A percentile compares a stretch with the other conserved stretches of the same genome.
Evolutionary conservation across 2,329 filamentous ascomycete genomes (phyloP).

Genomic region (Cryphonectria radicalis): DNA sequence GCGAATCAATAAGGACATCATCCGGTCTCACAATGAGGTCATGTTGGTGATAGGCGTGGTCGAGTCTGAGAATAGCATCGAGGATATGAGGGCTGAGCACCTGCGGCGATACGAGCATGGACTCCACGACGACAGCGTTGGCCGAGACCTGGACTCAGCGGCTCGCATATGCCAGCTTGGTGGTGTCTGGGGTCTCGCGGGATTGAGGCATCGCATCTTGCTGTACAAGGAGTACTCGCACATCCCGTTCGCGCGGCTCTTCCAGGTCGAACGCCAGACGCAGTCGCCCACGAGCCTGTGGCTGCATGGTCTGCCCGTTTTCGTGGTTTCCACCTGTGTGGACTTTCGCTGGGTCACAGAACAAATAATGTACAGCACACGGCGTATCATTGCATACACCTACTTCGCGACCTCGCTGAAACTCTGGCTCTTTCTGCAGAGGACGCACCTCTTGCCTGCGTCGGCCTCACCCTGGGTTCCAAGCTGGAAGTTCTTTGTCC

Average conservation of each 20-base stretch:
- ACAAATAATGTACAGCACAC: conserved; percentile 19
- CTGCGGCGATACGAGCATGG: conserved; percentile 46
- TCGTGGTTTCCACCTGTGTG: conserved; percentile 39
- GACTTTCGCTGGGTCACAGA: conserved; percentile 17
- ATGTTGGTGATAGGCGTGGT: conserved; percentile 67
- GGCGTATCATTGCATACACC: conserved; percentile 22
- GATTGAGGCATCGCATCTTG: conserved; percentile 58
- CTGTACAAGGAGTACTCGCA: conserved; percentile 56
- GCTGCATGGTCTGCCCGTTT: conserved; percentile 47
- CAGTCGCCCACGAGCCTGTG: conserved; percentile 42
- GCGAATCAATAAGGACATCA: conserved; percentile 59
- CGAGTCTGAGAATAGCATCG: conserved; percentile 55
- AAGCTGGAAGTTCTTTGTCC: conserved; percentile 54
- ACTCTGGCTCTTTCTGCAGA: conserved; percentile 57
- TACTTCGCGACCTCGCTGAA: conserved; percentile 56
- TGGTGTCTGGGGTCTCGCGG: conserved; percentile 56
- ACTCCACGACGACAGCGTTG: conserved; percentile 53
- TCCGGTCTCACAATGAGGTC: conserved; percentile 65
- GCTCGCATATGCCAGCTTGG: conserved; percentile 46
- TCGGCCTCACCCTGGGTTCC: conserved; percentile 48
- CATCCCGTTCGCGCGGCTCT: conserved; percentile 53
- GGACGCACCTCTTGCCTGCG: conserved; percentile 51
- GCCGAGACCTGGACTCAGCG: conserved; percentile 43
- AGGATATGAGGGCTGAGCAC: conserved; percentile 46
- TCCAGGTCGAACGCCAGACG: conserved; percentile 39